Percentiles rank a stretch among this genome's conserved stretches.
Conservation (phyloP, 2,329 filamentous ascomycete species). For the Aspergillus quadricinctus region DNA sequence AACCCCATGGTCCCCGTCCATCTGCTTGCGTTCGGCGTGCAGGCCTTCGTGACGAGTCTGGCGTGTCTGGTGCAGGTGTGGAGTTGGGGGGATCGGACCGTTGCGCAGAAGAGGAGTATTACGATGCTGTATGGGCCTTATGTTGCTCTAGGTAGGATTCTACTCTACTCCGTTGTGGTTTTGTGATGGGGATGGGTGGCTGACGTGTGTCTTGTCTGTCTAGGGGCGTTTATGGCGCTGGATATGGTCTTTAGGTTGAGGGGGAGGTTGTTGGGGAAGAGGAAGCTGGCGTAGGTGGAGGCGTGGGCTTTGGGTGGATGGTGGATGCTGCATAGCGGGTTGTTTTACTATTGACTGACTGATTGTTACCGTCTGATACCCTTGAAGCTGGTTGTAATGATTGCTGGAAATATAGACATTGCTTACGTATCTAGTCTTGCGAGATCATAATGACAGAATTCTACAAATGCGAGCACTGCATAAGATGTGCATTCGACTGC, state of each 20-base stretch:
- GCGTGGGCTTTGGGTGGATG: constrained; percentile 14
- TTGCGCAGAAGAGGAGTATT: constrained; percentile 46
- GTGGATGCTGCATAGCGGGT: too few species aligned
- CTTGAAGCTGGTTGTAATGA: too few species aligned
- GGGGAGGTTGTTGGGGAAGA: constrained; percentile 21
- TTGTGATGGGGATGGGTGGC: not conserved
- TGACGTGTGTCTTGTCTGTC: not conserved
- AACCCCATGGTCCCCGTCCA: constrained; percentile 56
- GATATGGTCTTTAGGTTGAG: constrained; percentile 36
- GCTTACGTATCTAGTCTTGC: too few species aligned
- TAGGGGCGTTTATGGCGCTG: constrained; percentile 36
- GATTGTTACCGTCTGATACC: too few species aligned
- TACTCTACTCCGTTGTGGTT: not conserved
- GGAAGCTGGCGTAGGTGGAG: constrained; percentile 25
- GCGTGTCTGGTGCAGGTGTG: constrained; percentile 60
- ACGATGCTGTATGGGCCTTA: constrained; percentile 56
- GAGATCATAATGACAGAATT: too few species aligned
- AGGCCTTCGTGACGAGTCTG: constrained; percentile 58
- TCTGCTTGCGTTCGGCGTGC: constrained; percentile 56
- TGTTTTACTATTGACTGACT: too few species aligned
- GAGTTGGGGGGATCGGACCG: constrained; percentile 49
- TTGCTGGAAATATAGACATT: too few species aligned
- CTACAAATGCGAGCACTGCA: too few species aligned
- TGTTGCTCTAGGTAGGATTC: constrained; percentile 48
- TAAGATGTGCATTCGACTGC: too few species aligned